Evolutionary conservation across 2,329 filamentous ascomycete species (phyloP).

Genomic region (Fusarium clavum): DNA sequence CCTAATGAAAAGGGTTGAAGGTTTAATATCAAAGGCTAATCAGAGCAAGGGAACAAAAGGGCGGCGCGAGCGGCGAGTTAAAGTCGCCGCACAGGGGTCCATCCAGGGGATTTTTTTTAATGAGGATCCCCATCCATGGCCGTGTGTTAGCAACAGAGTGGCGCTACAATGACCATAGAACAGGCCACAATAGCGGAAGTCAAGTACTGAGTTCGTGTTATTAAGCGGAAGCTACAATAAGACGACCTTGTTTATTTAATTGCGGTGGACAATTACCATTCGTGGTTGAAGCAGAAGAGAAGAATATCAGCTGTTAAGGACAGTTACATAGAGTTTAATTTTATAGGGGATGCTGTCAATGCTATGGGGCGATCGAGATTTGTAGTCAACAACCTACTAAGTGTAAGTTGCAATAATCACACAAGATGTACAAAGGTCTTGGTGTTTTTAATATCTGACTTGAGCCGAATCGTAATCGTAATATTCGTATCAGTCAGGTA

Average conservation of each 20-base stretch:
- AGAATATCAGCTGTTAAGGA: background rate
- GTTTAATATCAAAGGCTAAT: constrained; percentile 29
- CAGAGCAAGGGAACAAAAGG: constrained; percentile 26
- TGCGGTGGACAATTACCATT: constrained; percentile 16
- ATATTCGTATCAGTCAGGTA: constrained; percentile 7
- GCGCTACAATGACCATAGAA: constrained; percentile 47
- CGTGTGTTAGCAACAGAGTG: constrained; percentile 43
- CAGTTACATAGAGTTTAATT: background rate
- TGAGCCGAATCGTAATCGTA: background rate
- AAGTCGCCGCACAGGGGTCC: constrained; percentile 42
- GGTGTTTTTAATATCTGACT: background rate
- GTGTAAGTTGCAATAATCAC: background rate
- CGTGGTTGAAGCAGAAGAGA: background rate
- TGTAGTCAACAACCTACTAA: background rate
- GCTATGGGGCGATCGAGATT: constrained; percentile 9
- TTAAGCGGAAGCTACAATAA: constrained; percentile 28
- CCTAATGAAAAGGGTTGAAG: constrained; percentile 18
- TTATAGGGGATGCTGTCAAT: constrained; percentile 5
- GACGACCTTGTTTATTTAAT: constrained; percentile 27
- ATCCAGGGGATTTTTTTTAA: constrained; percentile 46
- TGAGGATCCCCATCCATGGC: constrained; percentile 47
- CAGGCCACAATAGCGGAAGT: constrained; percentile 41
- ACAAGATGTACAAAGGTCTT: background rate
- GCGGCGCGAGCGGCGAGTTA: constrained; percentile 31
- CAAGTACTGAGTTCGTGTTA: constrained; percentile 20